Evolutionary conservation across 73 alveolate genomes (phyloP).

Genomic region (Uronychia binucleata): DNA sequence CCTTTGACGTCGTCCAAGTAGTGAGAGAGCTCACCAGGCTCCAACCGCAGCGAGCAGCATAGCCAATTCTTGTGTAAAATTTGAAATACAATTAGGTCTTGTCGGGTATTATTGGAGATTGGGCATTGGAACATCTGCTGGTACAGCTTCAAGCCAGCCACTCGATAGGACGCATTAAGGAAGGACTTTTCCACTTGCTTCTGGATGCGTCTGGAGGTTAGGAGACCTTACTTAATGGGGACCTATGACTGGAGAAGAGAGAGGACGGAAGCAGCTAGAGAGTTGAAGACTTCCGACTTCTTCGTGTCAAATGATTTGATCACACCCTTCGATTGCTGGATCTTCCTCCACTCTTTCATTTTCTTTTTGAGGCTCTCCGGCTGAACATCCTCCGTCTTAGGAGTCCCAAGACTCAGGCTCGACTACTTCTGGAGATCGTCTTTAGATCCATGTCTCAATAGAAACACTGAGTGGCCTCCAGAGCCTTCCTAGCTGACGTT

Average conservation of each 20-base stretch:
- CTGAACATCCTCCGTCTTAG: neutral
- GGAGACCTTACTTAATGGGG: neutral
- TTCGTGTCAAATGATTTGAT: constrained; percentile 42
- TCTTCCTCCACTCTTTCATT: constrained; percentile 35
- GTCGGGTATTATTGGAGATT: neutral
- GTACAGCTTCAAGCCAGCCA: constrained; percentile 58
- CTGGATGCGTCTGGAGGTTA: constrained; percentile 27
- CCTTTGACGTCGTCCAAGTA: constrained; percentile 58
- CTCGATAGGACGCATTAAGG: constrained; percentile 46
- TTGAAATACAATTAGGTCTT: neutral
- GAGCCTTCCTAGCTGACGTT: constrained; percentile 12
- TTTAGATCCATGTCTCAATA: neutral
- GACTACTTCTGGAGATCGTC: neutral
- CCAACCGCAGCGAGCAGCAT: constrained; percentile 49
- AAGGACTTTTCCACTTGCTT: constrained; percentile 55
- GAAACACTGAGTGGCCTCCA: neutral
- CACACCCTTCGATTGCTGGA: constrained; percentile 39
- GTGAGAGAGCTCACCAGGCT: constrained; percentile 42
- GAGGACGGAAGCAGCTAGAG: constrained; percentile 44
- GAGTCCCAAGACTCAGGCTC: neutral
- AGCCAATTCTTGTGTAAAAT: constrained; percentile 52
- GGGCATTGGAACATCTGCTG: neutral
- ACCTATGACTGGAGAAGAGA: constrained; percentile 60
- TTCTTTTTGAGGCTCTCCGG: constrained; percentile 6
- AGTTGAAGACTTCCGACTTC: constrained; percentile 46